Percentiles rank a stretch among this genome's conserved stretches.
Conservation (phyloP, 164 flowering plant species). For the Dillenia suffruticosa region DNA sequence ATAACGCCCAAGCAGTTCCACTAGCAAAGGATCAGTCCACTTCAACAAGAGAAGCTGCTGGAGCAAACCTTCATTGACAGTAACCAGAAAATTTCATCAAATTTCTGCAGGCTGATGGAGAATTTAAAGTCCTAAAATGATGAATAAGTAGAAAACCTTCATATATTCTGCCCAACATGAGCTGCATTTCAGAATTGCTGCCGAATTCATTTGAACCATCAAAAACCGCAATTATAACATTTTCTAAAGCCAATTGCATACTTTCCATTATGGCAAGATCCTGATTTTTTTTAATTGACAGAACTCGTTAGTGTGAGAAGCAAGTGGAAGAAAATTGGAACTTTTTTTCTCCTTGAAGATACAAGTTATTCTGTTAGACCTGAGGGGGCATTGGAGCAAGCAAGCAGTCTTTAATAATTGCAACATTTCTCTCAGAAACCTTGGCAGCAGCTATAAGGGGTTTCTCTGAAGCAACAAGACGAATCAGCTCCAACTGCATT, state of each 20-base stretch:
- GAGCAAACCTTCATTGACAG: conserved; percentile 62
- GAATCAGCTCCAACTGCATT: conserved; percentile 78
- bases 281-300: conserved; percentile 27
- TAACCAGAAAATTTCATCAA: conserved; percentile 21
- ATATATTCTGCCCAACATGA: conserved; percentile 44
- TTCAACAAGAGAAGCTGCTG: conserved; percentile 79
- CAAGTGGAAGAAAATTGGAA: neutral
- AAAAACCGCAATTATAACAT: conserved; percentile 61
- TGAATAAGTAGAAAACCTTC: conserved; percentile 57
- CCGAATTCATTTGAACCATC: conserved; percentile 66
- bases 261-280: conserved; percentile 72
- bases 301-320: conserved; percentile 2
- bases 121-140: neutral
- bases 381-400: conserved; percentile 45
- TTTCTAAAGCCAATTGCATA: conserved; percentile 80
- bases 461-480: conserved; percentile 54
- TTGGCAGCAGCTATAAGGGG: conserved; percentile 68
- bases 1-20: conserved; percentile 75
- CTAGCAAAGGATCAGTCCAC: conserved; percentile 81
- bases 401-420: conserved; percentile 41
- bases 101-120: neutral
- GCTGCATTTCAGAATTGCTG: conserved; percentile 50
- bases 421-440: conserved; percentile 55
- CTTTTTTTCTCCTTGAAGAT: too few species aligned
- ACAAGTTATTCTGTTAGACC: conserved; percentile 29